These are phyloP conservation scores for Hanseniaspora vineae DNA, from an alignment of 805 yeast genomes.

Conservation along the genomic window DNA sequence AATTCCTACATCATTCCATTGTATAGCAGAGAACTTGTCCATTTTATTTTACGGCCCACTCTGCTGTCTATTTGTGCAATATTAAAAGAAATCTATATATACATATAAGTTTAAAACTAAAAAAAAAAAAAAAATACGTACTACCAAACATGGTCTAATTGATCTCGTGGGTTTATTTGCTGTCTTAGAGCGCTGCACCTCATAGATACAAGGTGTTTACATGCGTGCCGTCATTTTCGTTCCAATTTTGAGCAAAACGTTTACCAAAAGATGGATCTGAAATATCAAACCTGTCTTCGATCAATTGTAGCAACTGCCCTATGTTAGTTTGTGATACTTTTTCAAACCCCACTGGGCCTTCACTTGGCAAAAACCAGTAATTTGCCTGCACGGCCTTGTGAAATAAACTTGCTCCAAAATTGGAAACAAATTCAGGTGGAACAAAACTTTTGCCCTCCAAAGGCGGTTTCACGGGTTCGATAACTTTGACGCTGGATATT, in stretches of 20 bases:
- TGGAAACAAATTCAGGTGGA: constrained; percentile 55
- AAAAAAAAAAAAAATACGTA: too few species aligned
- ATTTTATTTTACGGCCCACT: too few species aligned
- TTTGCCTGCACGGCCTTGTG: constrained; percentile 5
- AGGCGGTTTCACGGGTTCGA: background rate
- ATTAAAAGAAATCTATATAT: too few species aligned
- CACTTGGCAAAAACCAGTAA: constrained; percentile 32
- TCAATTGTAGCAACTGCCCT: constrained; percentile 16
- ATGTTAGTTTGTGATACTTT: constrained; percentile 26
- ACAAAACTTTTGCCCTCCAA: constrained; percentile 15
- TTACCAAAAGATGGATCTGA: background rate
- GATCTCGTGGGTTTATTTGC: too few species aligned
- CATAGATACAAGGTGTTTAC: constrained; percentile 3
- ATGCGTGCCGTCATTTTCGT: constrained; percentile 3
- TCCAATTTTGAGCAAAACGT: constrained; percentile 4
- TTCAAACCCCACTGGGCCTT: constrained; percentile 51
- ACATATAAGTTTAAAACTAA: too few species aligned
- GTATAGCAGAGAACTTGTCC: too few species aligned
- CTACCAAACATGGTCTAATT: too few species aligned
- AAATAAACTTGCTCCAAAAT: constrained; percentile 36
- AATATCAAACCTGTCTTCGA: constrained; percentile 8
- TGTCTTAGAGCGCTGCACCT: background rate
- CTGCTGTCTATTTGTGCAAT: too few species aligned
- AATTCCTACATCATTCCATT: background rate
- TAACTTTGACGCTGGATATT: constrained; percentile 6